Conservation (phyloP, 2,329 filamentous ascomycete species). For the Xylaria sp. region DNA sequence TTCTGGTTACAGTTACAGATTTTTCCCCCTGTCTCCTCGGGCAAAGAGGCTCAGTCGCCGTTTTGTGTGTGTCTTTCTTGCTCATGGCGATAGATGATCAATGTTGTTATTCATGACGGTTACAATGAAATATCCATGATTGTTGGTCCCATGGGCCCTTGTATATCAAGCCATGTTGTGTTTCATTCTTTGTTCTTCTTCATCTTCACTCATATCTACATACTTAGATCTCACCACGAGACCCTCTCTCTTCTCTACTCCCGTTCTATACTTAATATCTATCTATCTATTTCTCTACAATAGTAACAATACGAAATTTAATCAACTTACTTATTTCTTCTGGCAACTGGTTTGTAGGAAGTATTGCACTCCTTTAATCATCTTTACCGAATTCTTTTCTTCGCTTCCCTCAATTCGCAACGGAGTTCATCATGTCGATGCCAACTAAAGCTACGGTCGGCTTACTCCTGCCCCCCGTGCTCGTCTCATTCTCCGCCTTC, state of each 20-base stretch:
- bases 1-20: neutral
- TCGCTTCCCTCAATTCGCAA: neutral
- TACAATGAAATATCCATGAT: no score
- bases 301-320: neutral
- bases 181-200: no score
- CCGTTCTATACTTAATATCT: neutral
- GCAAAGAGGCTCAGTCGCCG: no score
- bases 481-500: conserved; percentile 34
- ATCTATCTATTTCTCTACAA: no score
- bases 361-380: neutral
- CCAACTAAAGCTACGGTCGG: conserved; percentile 17
- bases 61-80: no score
- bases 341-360: conserved; percentile 11
- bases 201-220: no score
- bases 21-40: no score
- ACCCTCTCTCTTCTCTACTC: neutral
- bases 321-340: conserved; percentile 3
- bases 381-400: neutral
- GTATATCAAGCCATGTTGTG: no score
- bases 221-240: no score
- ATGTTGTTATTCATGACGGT: no score
- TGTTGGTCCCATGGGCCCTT: no score
- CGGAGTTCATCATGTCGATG: conserved; percentile 2
- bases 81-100: no score
- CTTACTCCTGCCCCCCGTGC: conserved; percentile 29